Percentiles rank a stretch among this genome's conserved stretches.
Evolutionary conservation across 768 basidiomycete genomes (phyloP).

Genomic region (Pisolithus marmoratus): DNA sequence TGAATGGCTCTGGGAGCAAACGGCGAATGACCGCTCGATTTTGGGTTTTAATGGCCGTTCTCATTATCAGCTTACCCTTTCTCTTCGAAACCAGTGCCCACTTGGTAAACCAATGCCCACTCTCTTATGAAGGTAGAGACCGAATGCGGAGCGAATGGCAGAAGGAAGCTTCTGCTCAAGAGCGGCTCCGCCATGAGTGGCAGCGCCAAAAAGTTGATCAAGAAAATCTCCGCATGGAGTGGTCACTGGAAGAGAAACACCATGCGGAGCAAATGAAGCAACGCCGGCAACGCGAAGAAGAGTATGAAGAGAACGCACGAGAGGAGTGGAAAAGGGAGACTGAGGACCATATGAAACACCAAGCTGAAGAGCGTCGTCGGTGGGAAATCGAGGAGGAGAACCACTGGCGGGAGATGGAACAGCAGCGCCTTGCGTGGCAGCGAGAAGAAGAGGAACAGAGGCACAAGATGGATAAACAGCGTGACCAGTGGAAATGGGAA

Average conservation of each 20-base stretch:
- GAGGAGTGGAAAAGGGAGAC: not conserved
- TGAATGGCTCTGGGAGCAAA: not conserved
- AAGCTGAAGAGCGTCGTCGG: not conserved
- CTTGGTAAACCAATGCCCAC: not conserved
- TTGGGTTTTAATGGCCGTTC: not conserved
- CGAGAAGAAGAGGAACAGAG: not conserved
- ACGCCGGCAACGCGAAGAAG: not conserved
- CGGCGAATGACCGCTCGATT: not conserved
- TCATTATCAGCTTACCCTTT: not conserved
- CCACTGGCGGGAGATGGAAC: not conserved
- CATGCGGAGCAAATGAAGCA: not conserved
- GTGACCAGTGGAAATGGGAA: conserved; percentile 17
- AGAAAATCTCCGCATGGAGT: not conserved
- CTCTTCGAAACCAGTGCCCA: not conserved
- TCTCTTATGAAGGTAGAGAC: not conserved
- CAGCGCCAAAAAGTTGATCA: not conserved
- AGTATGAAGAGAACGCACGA: not conserved
- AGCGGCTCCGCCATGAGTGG: not conserved
- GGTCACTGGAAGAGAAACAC: not conserved
- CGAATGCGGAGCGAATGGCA: not conserved
- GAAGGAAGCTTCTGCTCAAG: not conserved
- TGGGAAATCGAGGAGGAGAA: not conserved
- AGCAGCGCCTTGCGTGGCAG: not conserved
- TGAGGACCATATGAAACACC: not conserved
- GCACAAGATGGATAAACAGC: not conserved